phyloP scores from a whole-genome alignment of 192 early-diverging fungal species.

The Thoreauomyces humboldtii region DNA sequence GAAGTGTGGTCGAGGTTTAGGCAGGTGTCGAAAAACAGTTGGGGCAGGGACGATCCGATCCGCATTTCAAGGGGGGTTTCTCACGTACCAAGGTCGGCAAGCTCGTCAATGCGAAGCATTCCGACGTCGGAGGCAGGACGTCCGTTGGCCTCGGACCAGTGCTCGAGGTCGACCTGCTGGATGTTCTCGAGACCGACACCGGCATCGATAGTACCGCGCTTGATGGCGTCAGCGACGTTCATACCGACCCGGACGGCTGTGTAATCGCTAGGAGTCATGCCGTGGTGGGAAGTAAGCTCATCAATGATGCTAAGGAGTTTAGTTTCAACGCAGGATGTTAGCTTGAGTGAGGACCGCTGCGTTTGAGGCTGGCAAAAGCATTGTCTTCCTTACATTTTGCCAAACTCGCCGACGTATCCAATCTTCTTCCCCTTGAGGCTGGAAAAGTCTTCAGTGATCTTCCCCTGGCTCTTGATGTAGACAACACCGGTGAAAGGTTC shows the following conservation, averaged over 20 bases:
- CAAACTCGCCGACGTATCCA: conserved; percentile 59
- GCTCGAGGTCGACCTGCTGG: conserved; percentile 59
- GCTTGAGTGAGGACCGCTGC: no score
- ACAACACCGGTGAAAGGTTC: conserved; percentile 67
- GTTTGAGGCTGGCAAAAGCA: no score
- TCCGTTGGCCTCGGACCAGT: conserved; percentile 55
- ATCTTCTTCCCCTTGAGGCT: conserved; percentile 55
- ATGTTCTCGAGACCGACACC: conserved; percentile 67
- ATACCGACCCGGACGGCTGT: conserved; percentile 65
- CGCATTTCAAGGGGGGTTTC: no score
- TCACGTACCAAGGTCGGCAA: conserved; percentile 63
- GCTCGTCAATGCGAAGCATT: conserved; percentile 66
- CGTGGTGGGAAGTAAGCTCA: conserved; percentile 25
- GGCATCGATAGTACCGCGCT: conserved; percentile 56
- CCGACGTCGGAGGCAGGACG: conserved; percentile 46
- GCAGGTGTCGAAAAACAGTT: no score
- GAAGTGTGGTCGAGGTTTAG: no score
- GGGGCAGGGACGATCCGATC: no score
- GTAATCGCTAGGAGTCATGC: conserved; percentile 45
- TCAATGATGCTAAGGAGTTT: no score
- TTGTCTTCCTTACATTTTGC: no score
- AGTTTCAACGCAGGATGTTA: no score
- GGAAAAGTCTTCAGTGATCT: conserved; percentile 57
- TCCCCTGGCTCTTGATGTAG: conserved; percentile 48
- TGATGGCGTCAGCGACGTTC: conserved; percentile 64